phyloP scores from a whole-genome alignment of 2,329 filamentous ascomycete genomes.

The Alternaria infectoria region DNA sequence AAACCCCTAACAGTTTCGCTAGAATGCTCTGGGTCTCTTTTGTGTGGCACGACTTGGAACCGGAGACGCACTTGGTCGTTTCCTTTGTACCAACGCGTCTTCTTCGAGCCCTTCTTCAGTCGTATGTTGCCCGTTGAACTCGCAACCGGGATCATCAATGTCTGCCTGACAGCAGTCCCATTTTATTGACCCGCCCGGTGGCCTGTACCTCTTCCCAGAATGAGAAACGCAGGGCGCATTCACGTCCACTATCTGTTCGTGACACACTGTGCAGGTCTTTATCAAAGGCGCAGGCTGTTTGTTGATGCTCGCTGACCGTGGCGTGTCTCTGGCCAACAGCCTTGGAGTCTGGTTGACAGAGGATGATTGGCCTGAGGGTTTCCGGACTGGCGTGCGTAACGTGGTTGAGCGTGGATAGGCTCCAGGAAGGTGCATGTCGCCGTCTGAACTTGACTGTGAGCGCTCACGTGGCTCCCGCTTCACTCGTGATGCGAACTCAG shows the following conservation, averaged over 20 bases:
- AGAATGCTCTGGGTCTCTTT: constrained; percentile 1
- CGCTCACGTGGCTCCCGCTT: constrained; percentile 16
- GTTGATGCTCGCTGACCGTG: background rate
- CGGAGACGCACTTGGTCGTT: constrained; percentile 5
- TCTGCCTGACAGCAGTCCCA: constrained; percentile 20
- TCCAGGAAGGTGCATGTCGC: constrained; percentile 13
- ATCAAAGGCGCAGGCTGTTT: background rate
- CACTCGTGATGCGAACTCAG: constrained; percentile 9
- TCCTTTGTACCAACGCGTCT: background rate
- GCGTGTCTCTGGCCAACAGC: background rate
- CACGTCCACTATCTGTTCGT: constrained; percentile 10
- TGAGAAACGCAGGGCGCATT: constrained; percentile 25
- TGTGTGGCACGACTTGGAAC: background rate
- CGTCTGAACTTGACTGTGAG: constrained; percentile 13
- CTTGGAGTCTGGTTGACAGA: background rate
- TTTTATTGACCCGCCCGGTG: background rate
- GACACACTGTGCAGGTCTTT: constrained; percentile 22
- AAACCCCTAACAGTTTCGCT: background rate
- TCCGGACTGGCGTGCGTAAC: background rate
- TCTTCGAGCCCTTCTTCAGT: background rate
- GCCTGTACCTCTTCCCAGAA: constrained; percentile 8
- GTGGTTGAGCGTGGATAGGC: constrained; percentile 1
- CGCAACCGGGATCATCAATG: constrained; percentile 17
- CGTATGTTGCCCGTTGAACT: constrained; percentile 10
- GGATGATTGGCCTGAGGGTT: background rate